Evolutionary conservation across 2,329 filamentous ascomycete genomes (phyloP).

Genomic region (Dichotomopilus funicola): DNA sequence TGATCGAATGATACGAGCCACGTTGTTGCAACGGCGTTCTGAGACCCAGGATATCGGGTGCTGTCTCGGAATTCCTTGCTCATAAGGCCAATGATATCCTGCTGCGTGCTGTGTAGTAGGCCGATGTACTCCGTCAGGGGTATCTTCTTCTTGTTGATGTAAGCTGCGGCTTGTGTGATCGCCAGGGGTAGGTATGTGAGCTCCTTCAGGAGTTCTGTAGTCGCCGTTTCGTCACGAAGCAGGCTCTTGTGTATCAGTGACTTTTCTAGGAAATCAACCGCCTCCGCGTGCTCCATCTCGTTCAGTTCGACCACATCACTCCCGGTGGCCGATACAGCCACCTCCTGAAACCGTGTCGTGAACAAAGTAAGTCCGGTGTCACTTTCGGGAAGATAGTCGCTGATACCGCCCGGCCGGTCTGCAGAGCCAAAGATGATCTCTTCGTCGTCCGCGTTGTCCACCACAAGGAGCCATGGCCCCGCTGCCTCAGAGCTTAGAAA

Average conservation of each 20-base stretch:
- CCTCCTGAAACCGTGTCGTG: slow-evolving; percentile 32
- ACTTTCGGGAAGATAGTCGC: slow-evolving; percentile 30
- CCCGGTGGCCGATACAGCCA: slow-evolving; percentile 25
- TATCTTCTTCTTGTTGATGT: slow-evolving; percentile 9
- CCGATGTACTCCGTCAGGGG: slow-evolving; percentile 27
- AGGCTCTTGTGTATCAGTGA: slow-evolving; percentile 14
- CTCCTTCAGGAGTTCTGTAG: slow-evolving; percentile 25
- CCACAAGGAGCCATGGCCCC: slow-evolving; percentile 34
- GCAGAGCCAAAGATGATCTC: slow-evolving; percentile 21
- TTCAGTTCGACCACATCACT: slow-evolving; percentile 26
- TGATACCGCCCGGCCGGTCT: slow-evolving; percentile 17
- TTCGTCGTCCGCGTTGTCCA: slow-evolving; percentile 38
- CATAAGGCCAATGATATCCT: slow-evolving; percentile 29
- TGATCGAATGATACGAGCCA: slow-evolving; percentile 35
- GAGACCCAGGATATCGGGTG: slow-evolving; percentile 7
- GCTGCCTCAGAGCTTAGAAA: slow-evolving; percentile 25
- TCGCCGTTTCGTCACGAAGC: slow-evolving; percentile 8
- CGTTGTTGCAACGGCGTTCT: slow-evolving; percentile 14
- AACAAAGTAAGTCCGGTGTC: slow-evolving; percentile 30
- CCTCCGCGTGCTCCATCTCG: slow-evolving; percentile 27
- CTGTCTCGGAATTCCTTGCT: slow-evolving; percentile 29
- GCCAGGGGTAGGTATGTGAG: slow-evolving; percentile 36
- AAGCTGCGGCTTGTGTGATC: slow-evolving; percentile 25
- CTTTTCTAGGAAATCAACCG: slow-evolving; percentile 24
- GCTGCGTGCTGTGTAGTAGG: slow-evolving; percentile 27